Evolutionary conservation across 1,284 basidiomycete genomes (phyloP).

Genomic region (Tilletia caries): DNA sequence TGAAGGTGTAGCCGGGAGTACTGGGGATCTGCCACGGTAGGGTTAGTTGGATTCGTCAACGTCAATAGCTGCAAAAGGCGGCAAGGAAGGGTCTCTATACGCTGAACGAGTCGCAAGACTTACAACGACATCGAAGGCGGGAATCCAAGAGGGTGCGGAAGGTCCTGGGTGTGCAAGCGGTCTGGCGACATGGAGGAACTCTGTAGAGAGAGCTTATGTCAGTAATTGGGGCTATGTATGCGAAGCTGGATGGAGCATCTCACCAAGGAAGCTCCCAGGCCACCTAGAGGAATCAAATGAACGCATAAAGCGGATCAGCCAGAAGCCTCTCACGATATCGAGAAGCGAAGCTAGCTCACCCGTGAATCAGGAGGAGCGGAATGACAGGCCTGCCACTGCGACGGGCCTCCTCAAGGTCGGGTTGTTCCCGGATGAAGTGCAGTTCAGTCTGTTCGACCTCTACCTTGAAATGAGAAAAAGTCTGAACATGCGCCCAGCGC

Average conservation of each 20-base stretch:
- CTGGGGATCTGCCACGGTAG: conserved; percentile 26
- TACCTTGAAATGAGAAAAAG: conserved; percentile 35
- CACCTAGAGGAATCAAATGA: not conserved
- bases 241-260: not conserved
- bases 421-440: conserved; percentile 48
- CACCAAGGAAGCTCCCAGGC: conserved; percentile 10
- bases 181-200: conserved; percentile 47
- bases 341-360: conserved; percentile 40
- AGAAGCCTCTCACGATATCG: not conserved
- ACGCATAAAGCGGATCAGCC: not conserved
- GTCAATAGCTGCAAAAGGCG: too few species aligned
- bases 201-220: conserved; percentile 27
- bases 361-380: conserved; percentile 51
- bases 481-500: conserved; percentile 21
- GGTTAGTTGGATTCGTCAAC: too few species aligned
- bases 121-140: conserved; percentile 49
- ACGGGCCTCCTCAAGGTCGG: conserved; percentile 17
- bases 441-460: conserved; percentile 39
- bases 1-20: conserved; percentile 48
- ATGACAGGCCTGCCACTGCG: conserved; percentile 30
- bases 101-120: too few species aligned
- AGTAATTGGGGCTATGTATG: not conserved
- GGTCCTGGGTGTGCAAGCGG: conserved; percentile 42
- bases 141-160: conserved; percentile 15
- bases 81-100: too few species aligned